Base-by-base conservation (phyloP, 2,329 filamentous ascomycete genomes). In the Colletotrichum zoysiae region DNA sequence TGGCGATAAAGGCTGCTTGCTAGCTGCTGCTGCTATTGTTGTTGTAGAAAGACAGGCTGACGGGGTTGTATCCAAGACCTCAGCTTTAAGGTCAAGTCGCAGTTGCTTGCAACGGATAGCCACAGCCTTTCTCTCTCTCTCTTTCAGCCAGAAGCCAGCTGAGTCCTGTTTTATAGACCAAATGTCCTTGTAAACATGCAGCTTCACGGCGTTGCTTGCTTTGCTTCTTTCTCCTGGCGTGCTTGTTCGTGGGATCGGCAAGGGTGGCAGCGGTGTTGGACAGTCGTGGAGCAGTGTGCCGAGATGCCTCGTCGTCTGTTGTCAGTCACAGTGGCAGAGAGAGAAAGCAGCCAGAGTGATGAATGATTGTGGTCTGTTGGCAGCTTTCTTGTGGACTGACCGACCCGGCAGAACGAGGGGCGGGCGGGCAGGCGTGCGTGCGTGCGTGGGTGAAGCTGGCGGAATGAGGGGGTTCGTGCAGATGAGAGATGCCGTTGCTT, bases 131-230 rank as follows among this genome's bases (percentile, higher is more conserved):
- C 14, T 50, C 46, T 50, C 46, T 50, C 26, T 26, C 46, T 59
- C 30, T 70, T 46, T 58, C 44, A 61, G 61, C 61, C 18, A 40
- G 38, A 11, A 11, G 8, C 40, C 44, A 51, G 4, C 30, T 30
- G 30, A 30, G 38, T 5, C 30, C n/a, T 42, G 57, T 30, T 62
- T 26, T 38, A 33, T 66, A 55, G 46, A 55, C 46, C 20, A 16
- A 30, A 16, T 55, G 40, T 14, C 53, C 53, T 38, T 40, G 51
- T 57, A 55, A 42, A 38, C 38, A 35, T 69, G 58, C 65, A 69
- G 51, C 44, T 11, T 64, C 55, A 59, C 38, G 46, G 65, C 59
- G 51, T 69, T 30, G 53, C 46, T 60, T 53, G 44, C 65, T 71
- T 71, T 55, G 69, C 58, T 68, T 67, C 56, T 30, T 38, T 38